These are phyloP conservation scores for Saccharomycopsis schoenii DNA, from an alignment of 805 yeast genomes.

Conservation along the genomic window DNA sequence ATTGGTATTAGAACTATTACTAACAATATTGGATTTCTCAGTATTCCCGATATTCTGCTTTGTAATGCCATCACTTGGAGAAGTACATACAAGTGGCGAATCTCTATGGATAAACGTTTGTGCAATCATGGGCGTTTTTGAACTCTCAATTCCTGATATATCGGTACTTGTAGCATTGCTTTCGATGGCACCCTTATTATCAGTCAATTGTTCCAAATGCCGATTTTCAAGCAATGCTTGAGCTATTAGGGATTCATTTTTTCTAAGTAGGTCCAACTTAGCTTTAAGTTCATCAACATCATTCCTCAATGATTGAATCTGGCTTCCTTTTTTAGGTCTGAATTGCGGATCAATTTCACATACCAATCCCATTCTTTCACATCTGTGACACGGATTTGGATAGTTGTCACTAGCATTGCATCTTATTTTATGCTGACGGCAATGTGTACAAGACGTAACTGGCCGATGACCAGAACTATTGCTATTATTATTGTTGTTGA, in stretches of 20 bases:
- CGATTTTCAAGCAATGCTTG: conserved; percentile 38
- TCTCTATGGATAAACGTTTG: background rate
- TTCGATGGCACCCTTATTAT: background rate
- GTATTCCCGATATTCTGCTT: background rate
- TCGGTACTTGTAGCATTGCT: background rate
- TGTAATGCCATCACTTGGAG: background rate
- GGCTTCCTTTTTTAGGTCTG: conserved; percentile 86
- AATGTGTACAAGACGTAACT: conserved; percentile 87
- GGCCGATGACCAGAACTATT: conserved; percentile 58
- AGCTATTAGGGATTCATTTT: conserved; percentile 59
- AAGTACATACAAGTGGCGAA: background rate
- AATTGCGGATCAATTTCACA: conserved; percentile 91
- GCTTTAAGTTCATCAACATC: conserved; percentile 76
- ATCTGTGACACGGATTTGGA: conserved; percentile 75
- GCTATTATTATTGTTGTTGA: background rate
- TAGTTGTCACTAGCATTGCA: conserved; percentile 82
- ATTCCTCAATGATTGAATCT: conserved; percentile 70
- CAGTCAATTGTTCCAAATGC: background rate
- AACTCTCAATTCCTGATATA: background rate
- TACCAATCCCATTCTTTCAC: conserved; percentile 65
- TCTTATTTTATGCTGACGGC: conserved; percentile 88
- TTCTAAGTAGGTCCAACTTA: conserved; percentile 55
- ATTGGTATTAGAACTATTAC: background rate
- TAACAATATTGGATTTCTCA: background rate
- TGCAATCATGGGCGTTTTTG: background rate